phyloP scores from a whole-genome alignment of 192 early-diverging fungal genomes.

The Linnemannia zychae region DNA sequence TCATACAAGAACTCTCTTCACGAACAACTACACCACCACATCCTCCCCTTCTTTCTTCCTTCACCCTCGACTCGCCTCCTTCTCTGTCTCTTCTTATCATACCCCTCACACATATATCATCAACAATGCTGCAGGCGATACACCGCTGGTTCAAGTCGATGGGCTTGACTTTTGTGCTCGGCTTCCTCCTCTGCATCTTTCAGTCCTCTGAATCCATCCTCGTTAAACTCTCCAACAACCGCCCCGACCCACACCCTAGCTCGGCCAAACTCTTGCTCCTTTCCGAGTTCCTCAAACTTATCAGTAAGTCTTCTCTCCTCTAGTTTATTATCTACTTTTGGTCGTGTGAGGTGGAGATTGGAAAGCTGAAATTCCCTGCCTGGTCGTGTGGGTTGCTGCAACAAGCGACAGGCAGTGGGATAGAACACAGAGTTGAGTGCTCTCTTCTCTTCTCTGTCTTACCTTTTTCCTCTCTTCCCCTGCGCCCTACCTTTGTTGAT shows the following conservation, averaged over 20 bases:
- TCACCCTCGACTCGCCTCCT: conserved; percentile 1
- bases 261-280: conserved; percentile 54
- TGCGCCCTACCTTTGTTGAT: neutral
- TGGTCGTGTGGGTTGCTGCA: conserved; percentile 13
- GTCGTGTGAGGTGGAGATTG: neutral
- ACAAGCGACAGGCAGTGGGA: neutral
- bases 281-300: conserved; percentile 50
- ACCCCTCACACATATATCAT: neutral
- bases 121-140: conserved; percentile 9
- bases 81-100: neutral
- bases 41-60: neutral
- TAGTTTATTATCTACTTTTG: neutral
- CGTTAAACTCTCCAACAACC: conserved; percentile 51
- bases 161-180: conserved; percentile 48
- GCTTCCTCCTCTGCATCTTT: conserved; percentile 57
- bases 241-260: conserved; percentile 53
- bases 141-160: conserved; percentile 21
- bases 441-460: neutral
- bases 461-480: neutral
- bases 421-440: neutral
- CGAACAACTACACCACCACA: neutral
- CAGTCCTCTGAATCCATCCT: conserved; percentile 57
- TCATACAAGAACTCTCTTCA: neutral
- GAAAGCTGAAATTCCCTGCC: neutral
- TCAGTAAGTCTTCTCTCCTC: conserved; percentile 29